These are phyloP conservation scores for Pachysandra terminalis DNA, from an alignment of 164 flowering plant genomes.

Conservation along the genomic window DNA sequence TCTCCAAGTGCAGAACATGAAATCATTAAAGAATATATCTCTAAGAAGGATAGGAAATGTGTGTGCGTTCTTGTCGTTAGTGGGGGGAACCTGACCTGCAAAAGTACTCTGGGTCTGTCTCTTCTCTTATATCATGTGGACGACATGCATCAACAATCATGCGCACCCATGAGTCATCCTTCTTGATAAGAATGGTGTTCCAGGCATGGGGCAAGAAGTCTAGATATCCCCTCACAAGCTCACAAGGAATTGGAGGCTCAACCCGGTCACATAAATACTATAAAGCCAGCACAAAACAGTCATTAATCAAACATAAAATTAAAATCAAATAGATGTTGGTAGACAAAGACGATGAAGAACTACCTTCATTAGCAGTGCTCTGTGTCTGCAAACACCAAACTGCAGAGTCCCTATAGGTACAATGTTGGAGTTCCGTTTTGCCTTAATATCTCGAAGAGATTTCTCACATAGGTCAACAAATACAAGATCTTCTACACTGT, in stretches of 20 bases:
- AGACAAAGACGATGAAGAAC: slow-evolving; percentile 6
- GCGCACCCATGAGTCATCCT: slow-evolving; percentile 59
- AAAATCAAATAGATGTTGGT: not conserved
- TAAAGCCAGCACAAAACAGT: not conserved
- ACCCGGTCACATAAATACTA: slow-evolving; percentile 91
- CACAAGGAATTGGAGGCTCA: slow-evolving; percentile 93
- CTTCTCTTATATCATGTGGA: slow-evolving; percentile 91
- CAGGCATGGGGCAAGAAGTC: slow-evolving; percentile 96
- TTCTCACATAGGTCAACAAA: slow-evolving; percentile 71
- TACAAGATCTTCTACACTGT: slow-evolving; percentile 37
- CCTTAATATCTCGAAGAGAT: slow-evolving; percentile 62
- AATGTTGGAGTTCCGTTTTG: slow-evolving; percentile 55
- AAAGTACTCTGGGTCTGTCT: slow-evolving; percentile 75
- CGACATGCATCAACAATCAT: slow-evolving; percentile 97
- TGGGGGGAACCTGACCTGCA: slow-evolving; percentile 52
- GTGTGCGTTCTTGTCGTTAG: too few species aligned
- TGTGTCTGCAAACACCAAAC: slow-evolving; percentile 92
- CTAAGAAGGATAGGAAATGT: not conserved
- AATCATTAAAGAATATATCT: not conserved
- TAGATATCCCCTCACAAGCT: slow-evolving; percentile 92
- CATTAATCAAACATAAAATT: not conserved
- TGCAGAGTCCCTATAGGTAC: slow-evolving; percentile 83
- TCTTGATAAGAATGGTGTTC: slow-evolving; percentile 65
- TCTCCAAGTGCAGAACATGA: not conserved
- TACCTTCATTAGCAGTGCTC: slow-evolving; percentile 96